Evolutionary conservation across 371 early-diverging fungal species (phyloP), one percentile per base, ranked within the genome.

Genomic region (Saksenaea vasiformis): DNA sequence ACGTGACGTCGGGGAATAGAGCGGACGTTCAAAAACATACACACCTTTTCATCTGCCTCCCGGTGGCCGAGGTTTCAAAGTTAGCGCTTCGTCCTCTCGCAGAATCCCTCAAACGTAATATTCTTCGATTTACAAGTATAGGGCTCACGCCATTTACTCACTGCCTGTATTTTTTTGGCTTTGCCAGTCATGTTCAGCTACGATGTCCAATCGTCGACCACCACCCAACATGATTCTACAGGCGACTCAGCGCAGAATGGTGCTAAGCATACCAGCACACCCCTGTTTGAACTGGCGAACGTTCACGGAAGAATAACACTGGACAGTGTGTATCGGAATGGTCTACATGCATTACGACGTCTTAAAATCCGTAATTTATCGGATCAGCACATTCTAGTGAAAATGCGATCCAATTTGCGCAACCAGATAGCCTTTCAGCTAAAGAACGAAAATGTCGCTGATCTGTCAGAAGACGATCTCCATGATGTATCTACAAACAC

Each of bases 371-470:
- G 88, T 36, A 94, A 93, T 74, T 71, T 83, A 34, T 86, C 87
- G 19, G 71, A 80, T 22, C 71, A 76, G 13, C 68, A 78, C 19
- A 77, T 94, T 31, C 66, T 84, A 19, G 85, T 95, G 38, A 91
- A 92, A 73, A 81, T 95, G 77, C 83, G 93, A 31, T 91, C 92
- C 19, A 93, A 91, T 67, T 78, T 95, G 38, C 89, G 91, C 10
- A 73, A 80, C 17, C 95, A 95, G 72, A 85, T 95, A 47, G 90
- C 91, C 11, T 95, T 94, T 75, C 96, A 95, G 71, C 83, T 93
- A 15, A 78, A 85, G 17, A 95, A 95, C 73, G 96, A 95, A 70
- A 95, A 95, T 74, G 85, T 69, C 62, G 59, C 61, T 19, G 73
- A 75, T 66, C 57, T 75, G 15, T 59, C 73, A 8, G 69, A 64